Evolutionary conservation across 257 asterid genomes (phyloP), one percentile per base, ranked within the genome.

Genomic region (Coffea eugenioides): DNA sequence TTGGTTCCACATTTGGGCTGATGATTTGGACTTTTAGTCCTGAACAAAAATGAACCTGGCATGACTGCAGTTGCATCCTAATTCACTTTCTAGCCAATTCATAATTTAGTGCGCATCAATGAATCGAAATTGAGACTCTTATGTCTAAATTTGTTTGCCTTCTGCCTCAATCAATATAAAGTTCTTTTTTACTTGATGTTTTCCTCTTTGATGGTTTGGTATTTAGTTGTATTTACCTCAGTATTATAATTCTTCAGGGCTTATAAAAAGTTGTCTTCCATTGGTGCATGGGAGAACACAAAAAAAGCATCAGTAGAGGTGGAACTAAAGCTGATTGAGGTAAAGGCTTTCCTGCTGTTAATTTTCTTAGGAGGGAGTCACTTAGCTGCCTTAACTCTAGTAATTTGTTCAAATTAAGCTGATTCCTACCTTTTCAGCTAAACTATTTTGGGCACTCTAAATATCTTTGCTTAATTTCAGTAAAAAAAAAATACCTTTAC

Each of bases 241-340:
- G 48, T 66, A 74, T 48, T 6, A 39, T 52, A 70, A 77, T 73
- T 0, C 20, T 77, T 76, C 91, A 91, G 96, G 89, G 90, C 94
- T 13, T 66, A 76, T 41, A 90, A 87, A 76, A 90, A 87, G 79
- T 67, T 87, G 70, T 83, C 86, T 73, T 82, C 83, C 7, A 69
- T 90, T 68, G 92, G 83, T 83, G 82, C 90, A 43, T 88, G 94
- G 96, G 94, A 90, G 87, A 87, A 82, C 71, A 69, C 81, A 7
- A 87, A 83, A 83, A 90, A 77, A 69, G 89, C 91, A 71, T 74
- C 79, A 21, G 3, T 90, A 27, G 96, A 89, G 66, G 89, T 90
- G 52, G 83, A 88, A 54, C 41, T 91, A 20, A 88, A 80, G 88
- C 86, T 77, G 66, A 87, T 87, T 80, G 90, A 90, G 96, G 94